A percentile compares a stretch with the other conserved stretches of the same genome.
Conservation (phyloP, 208 protist genomes). For the Leishmania tropica region DNA sequence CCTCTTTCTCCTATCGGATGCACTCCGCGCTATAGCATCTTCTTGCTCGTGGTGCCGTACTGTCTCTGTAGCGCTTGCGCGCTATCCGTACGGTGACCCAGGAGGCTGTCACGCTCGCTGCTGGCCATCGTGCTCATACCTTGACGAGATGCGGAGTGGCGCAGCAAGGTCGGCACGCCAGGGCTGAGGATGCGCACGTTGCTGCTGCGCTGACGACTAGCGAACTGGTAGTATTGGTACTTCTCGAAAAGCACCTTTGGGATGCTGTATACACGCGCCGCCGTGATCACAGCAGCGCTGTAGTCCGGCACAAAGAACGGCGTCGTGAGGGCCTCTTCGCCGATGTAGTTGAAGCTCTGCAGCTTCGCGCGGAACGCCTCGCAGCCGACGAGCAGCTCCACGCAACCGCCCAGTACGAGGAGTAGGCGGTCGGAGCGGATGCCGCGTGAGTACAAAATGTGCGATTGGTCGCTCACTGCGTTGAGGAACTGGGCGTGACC, state of each 20-base stretch:
- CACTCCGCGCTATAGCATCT: neutral
- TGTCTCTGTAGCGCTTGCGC: neutral
- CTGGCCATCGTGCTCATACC: neutral
- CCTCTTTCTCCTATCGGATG: neutral
- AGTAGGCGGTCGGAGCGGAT: conserved; percentile 58
- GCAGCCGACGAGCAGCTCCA: conserved; percentile 68
- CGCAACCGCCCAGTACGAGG: conserved; percentile 71
- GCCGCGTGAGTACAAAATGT: conserved; percentile 75
- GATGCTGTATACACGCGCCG: conserved; percentile 76
- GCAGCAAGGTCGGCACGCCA: conserved; percentile 4
- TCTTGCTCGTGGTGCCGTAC: conserved; percentile 8
- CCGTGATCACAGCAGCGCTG: conserved; percentile 70
- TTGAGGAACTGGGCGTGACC: conserved; percentile 48
- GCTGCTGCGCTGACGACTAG: conserved; percentile 20
- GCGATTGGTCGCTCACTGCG: conserved; percentile 41
- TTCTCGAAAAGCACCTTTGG: conserved; percentile 51
- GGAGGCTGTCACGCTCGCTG: neutral
- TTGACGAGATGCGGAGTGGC: conserved; percentile 13
- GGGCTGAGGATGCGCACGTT: conserved; percentile 28
- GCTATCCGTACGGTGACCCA: neutral
- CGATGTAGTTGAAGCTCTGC: conserved; percentile 72
- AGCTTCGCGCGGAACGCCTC: conserved; percentile 58
- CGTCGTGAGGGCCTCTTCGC: conserved; percentile 71
- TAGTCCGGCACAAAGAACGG: conserved; percentile 74
- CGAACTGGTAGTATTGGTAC: conserved; percentile 51